phyloP scores from a whole-genome alignment of 225 moss, liverwort and hornwort species.

The Straminergon stramineum region DNA sequence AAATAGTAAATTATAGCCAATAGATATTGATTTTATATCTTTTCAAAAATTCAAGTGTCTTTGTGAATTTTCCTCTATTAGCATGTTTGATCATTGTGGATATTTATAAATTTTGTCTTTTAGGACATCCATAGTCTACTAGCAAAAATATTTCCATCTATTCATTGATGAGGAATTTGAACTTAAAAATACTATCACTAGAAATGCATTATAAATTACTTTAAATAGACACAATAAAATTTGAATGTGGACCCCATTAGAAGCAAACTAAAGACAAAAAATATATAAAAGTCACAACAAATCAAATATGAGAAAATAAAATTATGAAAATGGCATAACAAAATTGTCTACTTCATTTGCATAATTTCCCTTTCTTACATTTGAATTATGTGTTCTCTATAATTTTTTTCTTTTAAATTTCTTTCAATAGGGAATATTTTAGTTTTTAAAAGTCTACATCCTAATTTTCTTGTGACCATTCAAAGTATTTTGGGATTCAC shows the following conservation, averaged over 20 bases:
- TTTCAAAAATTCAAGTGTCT: neutral
- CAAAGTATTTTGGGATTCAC: neutral
- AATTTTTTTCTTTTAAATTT: neutral
- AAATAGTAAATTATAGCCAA: too few species aligned
- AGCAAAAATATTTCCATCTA: neutral
- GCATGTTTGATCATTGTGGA: neutral
- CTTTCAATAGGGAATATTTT: neutral
- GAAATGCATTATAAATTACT: neutral
- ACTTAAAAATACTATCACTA: neutral
- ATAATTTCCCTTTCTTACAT: neutral
- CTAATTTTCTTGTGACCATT: neutral
- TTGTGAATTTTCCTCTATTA: neutral
- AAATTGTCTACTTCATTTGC: rapidly evolving
- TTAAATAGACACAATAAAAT: neutral
- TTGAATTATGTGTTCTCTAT: neutral
- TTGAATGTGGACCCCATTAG: neutral
- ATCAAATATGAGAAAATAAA: neutral
- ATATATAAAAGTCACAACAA: neutral
- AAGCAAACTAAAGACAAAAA: neutral
- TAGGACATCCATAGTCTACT: neutral
- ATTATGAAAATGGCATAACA: neutral
- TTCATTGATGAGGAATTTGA: neutral
- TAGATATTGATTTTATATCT: neutral
- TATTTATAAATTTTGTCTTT: neutral
- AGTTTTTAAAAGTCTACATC: neutral